These are phyloP conservation scores for Mycena metata DNA, from an alignment of 768 basidiomycete species.

Conservation along the genomic window DNA sequence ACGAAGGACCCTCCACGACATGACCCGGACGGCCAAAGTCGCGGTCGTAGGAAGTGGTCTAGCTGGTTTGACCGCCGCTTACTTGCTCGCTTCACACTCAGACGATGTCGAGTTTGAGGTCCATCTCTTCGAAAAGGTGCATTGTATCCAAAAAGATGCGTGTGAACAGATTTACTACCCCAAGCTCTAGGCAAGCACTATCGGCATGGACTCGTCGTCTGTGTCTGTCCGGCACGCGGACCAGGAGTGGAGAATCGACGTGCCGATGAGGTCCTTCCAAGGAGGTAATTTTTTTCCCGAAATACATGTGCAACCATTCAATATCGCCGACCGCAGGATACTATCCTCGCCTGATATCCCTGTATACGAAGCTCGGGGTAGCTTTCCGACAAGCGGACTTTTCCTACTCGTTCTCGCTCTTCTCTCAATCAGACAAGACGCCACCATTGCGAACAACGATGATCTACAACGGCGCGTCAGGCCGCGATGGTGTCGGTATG, in stretches of 20 bases:
- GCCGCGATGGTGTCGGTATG: slow-evolving; percentile 64
- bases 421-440: slow-evolving; percentile 48
- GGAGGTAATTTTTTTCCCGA: no score
- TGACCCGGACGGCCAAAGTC: slow-evolving; percentile 61
- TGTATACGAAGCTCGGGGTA: slow-evolving; percentile 75
- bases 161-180: not conserved
- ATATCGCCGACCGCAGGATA: slow-evolving; percentile 67
- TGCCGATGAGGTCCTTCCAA: slow-evolving; percentile 88
- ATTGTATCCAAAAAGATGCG: slow-evolving; percentile 14
- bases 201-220: slow-evolving; percentile 81
- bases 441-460: slow-evolving; percentile 55
- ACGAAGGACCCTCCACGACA: not conserved
- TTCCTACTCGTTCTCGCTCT: slow-evolving; percentile 77
- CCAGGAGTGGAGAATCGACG: slow-evolving; percentile 72
- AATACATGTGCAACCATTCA: slow-evolving; percentile 5
- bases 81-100: slow-evolving; percentile 60
- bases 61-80: slow-evolving; percentile 78
- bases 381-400: slow-evolving; percentile 69
- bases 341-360: slow-evolving; percentile 75
- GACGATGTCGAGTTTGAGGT: slow-evolving; percentile 68
- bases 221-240: slow-evolving; percentile 59
- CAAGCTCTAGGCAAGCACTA: slow-evolving; percentile 52
- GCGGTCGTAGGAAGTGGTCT: slow-evolving; percentile 82
- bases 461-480: slow-evolving; percentile 77
- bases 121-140: slow-evolving; percentile 81